These are phyloP conservation scores for Castanea crenata DNA, from an alignment of 306 rosid species.

Conservation along the genomic window DNA sequence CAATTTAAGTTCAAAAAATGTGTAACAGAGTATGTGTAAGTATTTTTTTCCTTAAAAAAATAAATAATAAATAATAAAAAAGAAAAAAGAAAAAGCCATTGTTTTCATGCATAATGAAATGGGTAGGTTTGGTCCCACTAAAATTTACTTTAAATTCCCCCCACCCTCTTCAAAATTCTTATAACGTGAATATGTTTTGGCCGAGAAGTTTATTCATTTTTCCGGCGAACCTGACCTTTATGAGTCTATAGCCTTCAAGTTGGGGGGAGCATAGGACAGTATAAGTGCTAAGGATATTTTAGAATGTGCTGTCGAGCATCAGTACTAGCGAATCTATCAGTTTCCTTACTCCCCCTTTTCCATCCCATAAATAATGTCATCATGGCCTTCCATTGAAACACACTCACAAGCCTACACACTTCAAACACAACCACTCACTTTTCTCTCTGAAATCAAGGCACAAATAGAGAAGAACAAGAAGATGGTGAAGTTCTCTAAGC, in stretches of 20 bases:
- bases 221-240: conserved; percentile 51
- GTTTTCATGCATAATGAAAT: conserved; percentile 13
- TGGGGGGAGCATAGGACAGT: conserved; percentile 75
- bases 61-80: not conserved
- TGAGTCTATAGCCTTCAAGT: conserved; percentile 38
- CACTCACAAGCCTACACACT: conserved; percentile 45
- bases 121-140: conserved; percentile 26
- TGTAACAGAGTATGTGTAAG: no score
- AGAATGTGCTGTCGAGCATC: conserved; percentile 95
- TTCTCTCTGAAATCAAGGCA: conserved; percentile 17
- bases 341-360: conserved; percentile 25
- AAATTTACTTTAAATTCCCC: conserved; percentile 48
- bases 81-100: not conserved
- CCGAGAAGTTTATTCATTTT: conserved; percentile 42
- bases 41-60: no score
- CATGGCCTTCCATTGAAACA: conserved; percentile 45
- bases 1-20: no score
- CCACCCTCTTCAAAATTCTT: conserved; percentile 52
- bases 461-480: conserved; percentile 8
- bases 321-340: conserved; percentile 58
- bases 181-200: conserved; percentile 40
- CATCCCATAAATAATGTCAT: conserved; percentile 59
- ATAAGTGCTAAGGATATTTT: conserved; percentile 65
- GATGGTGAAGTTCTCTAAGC: conserved; percentile 96
- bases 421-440: conserved; percentile 1